Conservation (phyloP, 2,329 filamentous ascomycete genomes). For the Periconia macrospinosa region DNA sequence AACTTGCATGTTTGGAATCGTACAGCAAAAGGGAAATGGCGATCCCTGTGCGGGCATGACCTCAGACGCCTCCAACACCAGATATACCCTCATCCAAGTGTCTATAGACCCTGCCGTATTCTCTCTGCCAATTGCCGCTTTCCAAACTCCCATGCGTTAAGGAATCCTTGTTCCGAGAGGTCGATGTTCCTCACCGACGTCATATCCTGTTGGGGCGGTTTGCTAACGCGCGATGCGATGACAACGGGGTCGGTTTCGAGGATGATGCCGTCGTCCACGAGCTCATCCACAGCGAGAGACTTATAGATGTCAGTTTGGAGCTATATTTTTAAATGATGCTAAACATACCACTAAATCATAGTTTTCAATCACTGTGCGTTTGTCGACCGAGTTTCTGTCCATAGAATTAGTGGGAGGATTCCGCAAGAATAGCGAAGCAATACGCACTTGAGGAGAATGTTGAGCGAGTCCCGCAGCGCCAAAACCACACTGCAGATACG, state of each 20-base stretch:
- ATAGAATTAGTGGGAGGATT: conserved; percentile 3
- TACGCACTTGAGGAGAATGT: conserved; percentile 88
- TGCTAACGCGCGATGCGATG: conserved; percentile 88
- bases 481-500: conserved; percentile 70
- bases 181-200: conserved; percentile 89
- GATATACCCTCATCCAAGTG: conserved; percentile 12
- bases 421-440: not conserved
- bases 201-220: conserved; percentile 86
- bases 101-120: conserved; percentile 71
- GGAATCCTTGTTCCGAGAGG: conserved; percentile 90
- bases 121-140: conserved; percentile 89
- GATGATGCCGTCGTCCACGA: conserved; percentile 73
- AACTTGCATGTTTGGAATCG: not conserved
- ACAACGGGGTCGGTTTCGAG: conserved; percentile 96
- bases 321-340: not conserved
- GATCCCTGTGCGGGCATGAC: conserved; percentile 19
- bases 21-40: not conserved
- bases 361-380: conserved; percentile 97
- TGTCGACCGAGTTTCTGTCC: conserved; percentile 86
- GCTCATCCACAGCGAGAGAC: conserved; percentile 87
- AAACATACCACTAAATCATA: conserved; percentile 76
- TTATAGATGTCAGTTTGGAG: conserved; percentile 71
- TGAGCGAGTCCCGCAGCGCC: conserved; percentile 85
- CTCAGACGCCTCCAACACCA: conserved; percentile 36
- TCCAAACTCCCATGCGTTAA: conserved; percentile 92